A percentile compares a stretch with the other conserved stretches of the same genome.
Evolutionary conservation across 129 eudicot species (phyloP).

Genomic region (Artemisia tridentata): DNA sequence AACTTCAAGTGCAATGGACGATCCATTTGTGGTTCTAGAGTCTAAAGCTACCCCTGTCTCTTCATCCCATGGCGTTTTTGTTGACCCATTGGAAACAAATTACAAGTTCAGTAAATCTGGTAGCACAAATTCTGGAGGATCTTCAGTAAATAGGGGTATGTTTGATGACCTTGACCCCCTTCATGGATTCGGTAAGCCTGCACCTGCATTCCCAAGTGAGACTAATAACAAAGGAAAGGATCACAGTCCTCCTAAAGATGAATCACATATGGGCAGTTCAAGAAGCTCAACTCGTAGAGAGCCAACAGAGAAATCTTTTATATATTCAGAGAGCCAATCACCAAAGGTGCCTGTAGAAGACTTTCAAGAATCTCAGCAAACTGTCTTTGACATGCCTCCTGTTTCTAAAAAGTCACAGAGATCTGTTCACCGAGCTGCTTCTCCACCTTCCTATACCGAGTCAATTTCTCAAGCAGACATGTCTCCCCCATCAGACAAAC

Average conservation of each 20-base stretch:
- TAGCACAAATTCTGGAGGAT: slow-evolving; percentile 42
- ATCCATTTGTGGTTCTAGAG: slow-evolving; percentile 71
- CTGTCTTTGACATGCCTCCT: slow-evolving; percentile 66
- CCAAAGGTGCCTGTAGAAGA: slow-evolving; percentile 53
- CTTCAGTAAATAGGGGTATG: slow-evolving; percentile 45
- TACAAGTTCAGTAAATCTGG: slow-evolving; percentile 49
- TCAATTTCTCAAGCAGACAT: slow-evolving; percentile 45
- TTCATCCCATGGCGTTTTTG: slow-evolving; percentile 40
- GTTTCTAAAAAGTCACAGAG: slow-evolving; percentile 43
- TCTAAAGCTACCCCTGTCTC: slow-evolving; percentile 49
- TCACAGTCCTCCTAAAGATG: slow-evolving; percentile 53
- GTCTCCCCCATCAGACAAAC: slow-evolving; percentile 58
- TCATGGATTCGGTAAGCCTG: slow-evolving; percentile 58
- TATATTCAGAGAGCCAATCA: slow-evolving; percentile 46
- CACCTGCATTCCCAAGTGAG: slow-evolving; percentile 50
- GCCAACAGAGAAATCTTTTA: slow-evolving; percentile 43
- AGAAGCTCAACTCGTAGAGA: slow-evolving; percentile 50
- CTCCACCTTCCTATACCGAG: slow-evolving; percentile 65
- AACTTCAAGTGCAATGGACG: slow-evolving; percentile 45
- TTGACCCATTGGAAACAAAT: slow-evolving; percentile 67
- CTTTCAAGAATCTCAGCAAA: slow-evolving; percentile 58
- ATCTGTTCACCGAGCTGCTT: slow-evolving; percentile 46
- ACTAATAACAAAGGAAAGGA: slow-evolving; percentile 41
- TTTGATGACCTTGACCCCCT: slow-evolving; percentile 90
- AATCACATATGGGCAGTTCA: slow-evolving; percentile 28